Evolutionary conservation across 352 stramenopile species (phyloP), one percentile per base, ranked within the genome.

Genomic region (Sclerospora graminicola): DNA sequence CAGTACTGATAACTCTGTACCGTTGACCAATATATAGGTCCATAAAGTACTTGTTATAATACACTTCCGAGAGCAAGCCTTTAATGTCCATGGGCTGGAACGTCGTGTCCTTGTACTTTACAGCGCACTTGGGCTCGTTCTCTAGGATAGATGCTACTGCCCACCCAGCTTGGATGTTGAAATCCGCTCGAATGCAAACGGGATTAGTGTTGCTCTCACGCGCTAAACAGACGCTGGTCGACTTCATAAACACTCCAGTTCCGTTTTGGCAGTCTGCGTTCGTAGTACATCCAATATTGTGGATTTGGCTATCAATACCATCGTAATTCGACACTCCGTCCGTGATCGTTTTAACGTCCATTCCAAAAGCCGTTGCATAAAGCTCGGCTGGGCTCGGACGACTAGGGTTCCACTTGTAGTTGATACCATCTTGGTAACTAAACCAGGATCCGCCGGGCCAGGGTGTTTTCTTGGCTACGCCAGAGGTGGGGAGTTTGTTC

Each of bases 401-500:
- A 13, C 34, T 39, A 5, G 44, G 2, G 1, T 24, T 50, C 48
- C 48, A 62, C n/a, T 47, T 19, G 37, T 61, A 45, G 60, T 86
- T 86, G 57, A 86, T 86, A 41, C 68, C 62, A 62, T 84, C 74
- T 14, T 65, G 52, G 61, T 73, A 82, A 15, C 54, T 62, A 2
- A 70, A 61, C 68, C 70, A 86, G 66, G 84, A 86, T 46, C 62
- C 68, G 18, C 51, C 63, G 1, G 64, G 38, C 69, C 69, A 82
- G 10, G 66, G 66, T 13, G 29, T 38, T 28, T 33, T 21, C 8
- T 0, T 16, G 19, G 11, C 11, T 2, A 55, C 44, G 2, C 47
- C 51, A 10, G 28, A 0, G 2, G 41, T 69, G 0, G 56, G 48
- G 1, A 69, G 39, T 15, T 63, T 40, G n/a, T 54, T 51, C 9